Conservation (phyloP, 2,329 filamentous ascomycete genomes). For the Cordyceps cicadae region DNA sequence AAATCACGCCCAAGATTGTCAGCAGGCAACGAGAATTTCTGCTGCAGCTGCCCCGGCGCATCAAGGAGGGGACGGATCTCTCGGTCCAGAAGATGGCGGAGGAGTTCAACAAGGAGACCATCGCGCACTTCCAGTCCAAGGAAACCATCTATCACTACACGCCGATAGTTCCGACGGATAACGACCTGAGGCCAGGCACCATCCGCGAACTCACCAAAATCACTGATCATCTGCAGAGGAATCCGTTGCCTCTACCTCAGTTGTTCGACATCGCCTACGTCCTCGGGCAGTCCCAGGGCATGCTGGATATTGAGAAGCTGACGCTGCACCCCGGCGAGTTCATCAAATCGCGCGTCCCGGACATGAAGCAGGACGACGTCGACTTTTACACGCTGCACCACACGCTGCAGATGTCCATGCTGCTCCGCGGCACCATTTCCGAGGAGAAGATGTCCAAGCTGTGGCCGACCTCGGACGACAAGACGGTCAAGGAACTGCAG, state of each 20-base stretch:
- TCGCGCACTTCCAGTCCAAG: not conserved
- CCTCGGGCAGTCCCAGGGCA: not conserved
- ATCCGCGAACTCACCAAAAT: not conserved
- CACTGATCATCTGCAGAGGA: not conserved
- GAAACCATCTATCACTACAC: not conserved
- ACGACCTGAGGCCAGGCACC: not conserved
- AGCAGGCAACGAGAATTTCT: not conserved
- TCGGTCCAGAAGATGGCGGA: not conserved
- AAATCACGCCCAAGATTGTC: not conserved
- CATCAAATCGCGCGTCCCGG: not conserved
- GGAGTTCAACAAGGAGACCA: not conserved
- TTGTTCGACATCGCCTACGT: not conserved
- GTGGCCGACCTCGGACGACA: not conserved
- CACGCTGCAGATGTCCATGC: not conserved
- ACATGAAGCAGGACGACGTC: not conserved
- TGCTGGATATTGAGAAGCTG: not conserved
- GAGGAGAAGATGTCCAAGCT: not conserved
- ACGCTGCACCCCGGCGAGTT: not conserved
- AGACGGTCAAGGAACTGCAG: not conserved
- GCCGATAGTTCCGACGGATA: not conserved
- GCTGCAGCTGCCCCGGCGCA: not conserved
- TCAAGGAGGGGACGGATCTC: not conserved
- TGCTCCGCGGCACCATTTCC: not conserved
- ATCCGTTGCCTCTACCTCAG: not conserved
- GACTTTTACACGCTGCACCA: not conserved